phyloP scores from a whole-genome alignment of 257 asterid genomes.

The Scutellaria barbata region DNA sequence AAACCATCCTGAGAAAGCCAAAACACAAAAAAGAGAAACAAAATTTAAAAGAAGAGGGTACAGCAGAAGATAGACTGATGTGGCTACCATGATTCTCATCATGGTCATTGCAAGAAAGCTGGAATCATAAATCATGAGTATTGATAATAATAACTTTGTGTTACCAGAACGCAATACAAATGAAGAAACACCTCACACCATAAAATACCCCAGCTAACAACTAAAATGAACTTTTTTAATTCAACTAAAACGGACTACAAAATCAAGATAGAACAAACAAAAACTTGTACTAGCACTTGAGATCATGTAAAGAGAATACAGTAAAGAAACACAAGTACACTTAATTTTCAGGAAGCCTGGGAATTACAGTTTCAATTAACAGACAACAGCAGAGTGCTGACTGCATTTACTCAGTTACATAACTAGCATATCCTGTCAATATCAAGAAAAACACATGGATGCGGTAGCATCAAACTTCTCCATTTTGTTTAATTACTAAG shows the following conservation, averaged over 20 bases:
- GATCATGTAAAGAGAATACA: too few species aligned
- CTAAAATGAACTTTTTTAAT: too few species aligned
- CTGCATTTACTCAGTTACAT: conserved; percentile 26
- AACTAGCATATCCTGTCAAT: conserved; percentile 14
- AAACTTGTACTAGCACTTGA: conserved; percentile 3
- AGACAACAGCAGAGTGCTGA: conserved; percentile 28
- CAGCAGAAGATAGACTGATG: conserved; percentile 9
- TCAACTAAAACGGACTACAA: conserved; percentile 1
- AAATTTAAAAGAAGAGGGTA: conserved; percentile 3
- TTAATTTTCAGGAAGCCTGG: conserved; percentile 19
- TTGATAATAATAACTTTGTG: background rate
- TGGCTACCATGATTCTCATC: background rate
- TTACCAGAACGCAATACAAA: conserved; percentile 8
- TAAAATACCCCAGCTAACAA: background rate
- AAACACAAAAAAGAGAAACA: conserved; percentile 24
- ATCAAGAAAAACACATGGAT: conserved; percentile 14
- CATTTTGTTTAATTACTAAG: conserved; percentile 14
- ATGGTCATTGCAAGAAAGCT: conserved; percentile 15
- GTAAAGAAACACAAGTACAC: too few species aligned
- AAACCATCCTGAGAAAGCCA: conserved; percentile 75
- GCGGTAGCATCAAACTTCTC: conserved; percentile 11
- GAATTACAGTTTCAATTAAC: conserved; percentile 2
- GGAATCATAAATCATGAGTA: background rate
- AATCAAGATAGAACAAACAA: conserved; percentile 3
- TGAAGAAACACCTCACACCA: conserved; percentile 17